phyloP scores from a whole-genome alignment of 768 basidiomycete species.

The Peribolospora baueri region DNA sequence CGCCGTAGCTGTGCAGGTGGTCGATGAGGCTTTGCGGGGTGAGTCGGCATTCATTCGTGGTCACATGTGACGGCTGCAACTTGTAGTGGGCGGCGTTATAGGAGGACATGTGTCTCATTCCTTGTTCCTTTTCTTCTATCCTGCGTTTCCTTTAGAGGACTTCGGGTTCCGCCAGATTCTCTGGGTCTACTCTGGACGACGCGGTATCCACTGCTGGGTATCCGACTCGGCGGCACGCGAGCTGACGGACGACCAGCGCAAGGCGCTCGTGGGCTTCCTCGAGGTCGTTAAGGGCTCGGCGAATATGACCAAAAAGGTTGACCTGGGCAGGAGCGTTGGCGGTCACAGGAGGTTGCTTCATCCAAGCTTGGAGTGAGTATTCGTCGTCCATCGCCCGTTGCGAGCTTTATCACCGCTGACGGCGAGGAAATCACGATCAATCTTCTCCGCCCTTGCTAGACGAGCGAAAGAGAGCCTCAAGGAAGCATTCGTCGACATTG shows the following conservation, averaged over 20 bases:
- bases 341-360: constrained; percentile 28
- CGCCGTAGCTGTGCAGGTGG: constrained; percentile 62
- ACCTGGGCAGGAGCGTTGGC: constrained; percentile 26
- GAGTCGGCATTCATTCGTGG: not conserved
- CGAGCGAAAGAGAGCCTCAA: constrained; percentile 20
- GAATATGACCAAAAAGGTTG: constrained; percentile 58
- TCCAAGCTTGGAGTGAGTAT: constrained; percentile 43
- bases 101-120: no score
- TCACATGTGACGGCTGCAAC: no score
- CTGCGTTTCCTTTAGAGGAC: constrained; percentile 27
- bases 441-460: not conserved
- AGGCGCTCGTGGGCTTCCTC: constrained; percentile 61
- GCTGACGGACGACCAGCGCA: constrained; percentile 74
- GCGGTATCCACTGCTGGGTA: constrained; percentile 97
- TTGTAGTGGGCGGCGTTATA: no score
- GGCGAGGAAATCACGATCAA: not conserved
- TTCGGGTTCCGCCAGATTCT: constrained; percentile 75
- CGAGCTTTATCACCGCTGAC: no score
- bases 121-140: not conserved
- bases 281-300: constrained; percentile 60
- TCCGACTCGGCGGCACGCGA: constrained; percentile 68
- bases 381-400: no score
- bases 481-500: constrained; percentile 35
- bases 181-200: constrained; percentile 96
- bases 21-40: constrained; percentile 49